phyloP scores from a whole-genome alignment of 1,139 yeast species.

The Taphrina sp. region DNA sequence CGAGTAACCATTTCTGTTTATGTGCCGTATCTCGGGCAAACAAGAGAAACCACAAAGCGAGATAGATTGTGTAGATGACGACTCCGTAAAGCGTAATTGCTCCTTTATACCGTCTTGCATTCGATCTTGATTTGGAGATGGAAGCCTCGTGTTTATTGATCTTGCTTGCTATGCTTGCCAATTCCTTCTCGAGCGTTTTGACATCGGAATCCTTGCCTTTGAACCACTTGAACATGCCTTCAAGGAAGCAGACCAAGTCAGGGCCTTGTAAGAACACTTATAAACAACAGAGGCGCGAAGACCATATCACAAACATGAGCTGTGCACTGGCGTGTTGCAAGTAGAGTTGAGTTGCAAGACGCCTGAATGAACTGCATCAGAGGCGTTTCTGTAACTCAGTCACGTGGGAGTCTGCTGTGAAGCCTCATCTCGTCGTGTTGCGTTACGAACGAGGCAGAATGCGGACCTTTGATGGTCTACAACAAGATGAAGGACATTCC shows the following conservation, averaged over 20 bases:
- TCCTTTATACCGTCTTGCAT: slow-evolving; percentile 26
- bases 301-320: no score
- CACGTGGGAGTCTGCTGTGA: no score
- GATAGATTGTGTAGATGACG: slow-evolving; percentile 15
- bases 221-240: slow-evolving; percentile 29
- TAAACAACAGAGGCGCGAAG: no score
- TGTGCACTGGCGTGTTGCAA: no score
- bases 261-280: no score
- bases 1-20: slow-evolving; percentile 16
- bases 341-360: no score
- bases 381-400: no score
- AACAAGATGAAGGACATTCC: no score
- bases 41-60: slow-evolving; percentile 19
- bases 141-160: slow-evolving; percentile 26
- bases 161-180: slow-evolving; percentile 21
- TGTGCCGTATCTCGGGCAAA: slow-evolving; percentile 14
- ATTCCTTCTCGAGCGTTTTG: slow-evolving; percentile 27
- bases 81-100: slow-evolving; percentile 25
- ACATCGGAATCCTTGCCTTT: slow-evolving; percentile 24
- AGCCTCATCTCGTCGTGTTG: no score
- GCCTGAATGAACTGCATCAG: no score
- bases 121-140: slow-evolving; percentile 9
- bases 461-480: no score
- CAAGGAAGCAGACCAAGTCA: neutral
- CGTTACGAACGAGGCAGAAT: no score